Base-by-base conservation (phyloP, 2,329 filamentous ascomycete genomes). In the Aspergillus eucalypticola region DNA sequence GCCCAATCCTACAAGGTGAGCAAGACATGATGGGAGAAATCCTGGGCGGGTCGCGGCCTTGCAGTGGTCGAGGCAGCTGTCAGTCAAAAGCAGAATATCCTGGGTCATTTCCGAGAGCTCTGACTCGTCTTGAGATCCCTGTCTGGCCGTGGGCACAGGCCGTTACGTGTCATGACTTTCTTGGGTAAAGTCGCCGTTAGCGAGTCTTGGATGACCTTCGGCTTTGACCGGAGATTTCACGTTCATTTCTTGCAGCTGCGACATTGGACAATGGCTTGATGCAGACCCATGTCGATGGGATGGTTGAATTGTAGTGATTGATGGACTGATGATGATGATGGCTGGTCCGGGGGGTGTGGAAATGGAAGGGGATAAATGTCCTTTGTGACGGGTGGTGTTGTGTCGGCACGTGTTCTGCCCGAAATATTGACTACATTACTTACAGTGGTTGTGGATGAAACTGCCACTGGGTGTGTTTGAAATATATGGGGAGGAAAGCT, bases 141-240 rank as follows among this genome's bases (percentile, higher is more conserved):
- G 53, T 8, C 53, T 21, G 19, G 42, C 27, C 25, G 39, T 55
- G 25, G 38, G 39, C 39, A 27, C 19, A 27, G 54, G 52, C 67
- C 70, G 69, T 73, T 72, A 72, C 70, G 68, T 73, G 70, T 73
- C 71, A 72, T 64, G 54, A 58, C 69, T 63, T 13, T 60, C 61
- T 69, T 68, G 54, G 69, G 67, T 63, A 66, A 61, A 56, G 64
- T 52, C 55, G 58, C 63, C 64, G 65, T 48, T 55, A 50, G 29
- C 35, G 39, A 54, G 54, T 38, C 53, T 23, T 8, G 32, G 51
- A 53, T 51, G 35, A 8, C 44, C 38, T 35, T 54, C 29, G 49
- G 42, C 52, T 44, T 29, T 42, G 50, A 35, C 39, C 49, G 29
- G 41, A 32, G 41, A 54, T 48, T 23, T 15, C 27, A 23, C 13